Conservation (phyloP, 139 green algal genomes). For the Marvania coccoides region DNA sequence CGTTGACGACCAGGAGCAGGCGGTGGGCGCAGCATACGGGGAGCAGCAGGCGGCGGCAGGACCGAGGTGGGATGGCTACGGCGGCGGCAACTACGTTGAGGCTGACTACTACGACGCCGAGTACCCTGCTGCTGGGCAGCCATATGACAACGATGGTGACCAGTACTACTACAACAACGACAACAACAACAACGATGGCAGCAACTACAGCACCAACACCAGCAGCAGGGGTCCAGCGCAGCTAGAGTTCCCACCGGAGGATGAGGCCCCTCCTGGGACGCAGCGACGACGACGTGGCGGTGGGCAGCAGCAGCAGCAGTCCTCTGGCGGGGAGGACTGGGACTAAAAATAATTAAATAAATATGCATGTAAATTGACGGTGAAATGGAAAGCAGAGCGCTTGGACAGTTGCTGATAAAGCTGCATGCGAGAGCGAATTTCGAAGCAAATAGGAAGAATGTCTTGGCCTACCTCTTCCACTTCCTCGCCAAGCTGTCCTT, state of each 20-base stretch:
- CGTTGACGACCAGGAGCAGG: background rate
- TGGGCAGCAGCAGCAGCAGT: background rate
- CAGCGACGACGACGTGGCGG: background rate
- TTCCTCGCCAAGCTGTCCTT: too few relatives aligned
- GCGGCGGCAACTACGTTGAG: background rate
- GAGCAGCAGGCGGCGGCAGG: background rate
- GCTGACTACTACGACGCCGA: constrained; percentile 1
- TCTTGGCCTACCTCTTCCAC: too few relatives aligned
- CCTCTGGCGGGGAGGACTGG: background rate
- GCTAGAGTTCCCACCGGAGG: background rate
- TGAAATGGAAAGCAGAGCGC: background rate
- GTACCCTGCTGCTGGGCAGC: background rate
- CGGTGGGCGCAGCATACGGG: too few relatives aligned
- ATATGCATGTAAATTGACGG: background rate
- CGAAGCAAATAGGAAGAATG: too few relatives aligned
- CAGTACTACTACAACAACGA: background rate
- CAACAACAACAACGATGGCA: background rate
- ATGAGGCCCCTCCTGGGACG: background rate
- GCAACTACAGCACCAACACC: background rate
- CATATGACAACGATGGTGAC: background rate
- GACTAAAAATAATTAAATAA: background rate
- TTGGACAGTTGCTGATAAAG: background rate
- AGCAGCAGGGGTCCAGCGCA: too few relatives aligned
- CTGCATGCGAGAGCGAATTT: background rate
- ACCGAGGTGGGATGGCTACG: background rate